phyloP scores from a whole-genome alignment of 441 rosid genomes.

The Adansonia grandidieri region DNA sequence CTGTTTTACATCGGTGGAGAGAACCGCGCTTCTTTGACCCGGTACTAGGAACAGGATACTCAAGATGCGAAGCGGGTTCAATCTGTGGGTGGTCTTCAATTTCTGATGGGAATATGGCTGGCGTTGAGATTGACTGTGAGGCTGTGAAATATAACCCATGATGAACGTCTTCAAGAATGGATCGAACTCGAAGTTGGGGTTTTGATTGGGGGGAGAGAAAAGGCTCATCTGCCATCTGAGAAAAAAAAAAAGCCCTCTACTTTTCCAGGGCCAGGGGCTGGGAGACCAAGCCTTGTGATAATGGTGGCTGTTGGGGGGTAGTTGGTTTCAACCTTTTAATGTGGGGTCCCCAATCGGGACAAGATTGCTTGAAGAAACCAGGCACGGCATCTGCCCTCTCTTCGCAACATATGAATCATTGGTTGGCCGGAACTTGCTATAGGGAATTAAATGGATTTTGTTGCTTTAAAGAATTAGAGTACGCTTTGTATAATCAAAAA shows the following conservation, averaged over 20 bases:
- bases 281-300: not conserved
- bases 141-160: slow-evolving; percentile 8
- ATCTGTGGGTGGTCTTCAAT: slow-evolving; percentile 38
- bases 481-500: too few species aligned
- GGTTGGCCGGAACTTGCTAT: not conserved
- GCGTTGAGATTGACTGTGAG: slow-evolving; percentile 18
- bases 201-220: slow-evolving; percentile 25
- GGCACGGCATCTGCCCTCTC: not conserved
- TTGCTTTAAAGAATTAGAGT: not conserved
- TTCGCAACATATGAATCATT: not conserved
- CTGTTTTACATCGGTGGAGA: slow-evolving; percentile 70
- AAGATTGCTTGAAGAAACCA: not conserved
- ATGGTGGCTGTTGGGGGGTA: slow-evolving; percentile 15
- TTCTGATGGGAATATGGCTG: slow-evolving; percentile 46
- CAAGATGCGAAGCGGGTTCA: slow-evolving; percentile 16
- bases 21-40: slow-evolving; percentile 37
- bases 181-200: not conserved
- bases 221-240: slow-evolving; percentile 26
- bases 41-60: not conserved
- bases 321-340: not conserved
- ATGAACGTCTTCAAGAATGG: not conserved
- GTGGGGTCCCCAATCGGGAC: not conserved
- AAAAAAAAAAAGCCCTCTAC: not conserved
- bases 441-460: not conserved
- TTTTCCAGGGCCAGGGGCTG: not conserved